Evolutionary conservation across 1,284 basidiomycete species (phyloP).

Genomic region (Ganoderma leucocontextum): DNA sequence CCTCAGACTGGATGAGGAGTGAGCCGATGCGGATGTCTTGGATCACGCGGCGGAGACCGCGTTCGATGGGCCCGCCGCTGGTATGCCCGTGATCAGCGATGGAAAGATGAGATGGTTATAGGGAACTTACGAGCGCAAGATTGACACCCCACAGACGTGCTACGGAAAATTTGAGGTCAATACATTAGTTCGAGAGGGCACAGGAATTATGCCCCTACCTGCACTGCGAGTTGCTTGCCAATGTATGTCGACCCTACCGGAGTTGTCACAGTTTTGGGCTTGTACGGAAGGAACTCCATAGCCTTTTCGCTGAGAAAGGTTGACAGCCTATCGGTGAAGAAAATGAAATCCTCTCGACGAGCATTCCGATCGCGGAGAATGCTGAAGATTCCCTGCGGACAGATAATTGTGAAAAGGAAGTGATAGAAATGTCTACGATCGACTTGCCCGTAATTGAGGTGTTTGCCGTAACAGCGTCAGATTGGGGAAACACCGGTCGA

Average conservation of each 20-base stretch:
- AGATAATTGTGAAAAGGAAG: background rate
- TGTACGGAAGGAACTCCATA: slow-evolving; percentile 82
- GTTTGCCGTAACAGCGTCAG: slow-evolving; percentile 82
- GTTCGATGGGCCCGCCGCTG: slow-evolving; percentile 90
- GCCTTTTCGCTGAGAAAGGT: slow-evolving; percentile 89
- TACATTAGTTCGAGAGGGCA: background rate
- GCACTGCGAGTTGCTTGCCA: slow-evolving; percentile 72
- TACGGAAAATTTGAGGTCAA: slow-evolving; percentile 36
- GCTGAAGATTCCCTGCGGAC: slow-evolving; percentile 84
- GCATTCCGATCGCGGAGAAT: slow-evolving; percentile 80
- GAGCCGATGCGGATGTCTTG: slow-evolving; percentile 90
- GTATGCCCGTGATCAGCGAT: slow-evolving; percentile 21
- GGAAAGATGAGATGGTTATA: background rate
- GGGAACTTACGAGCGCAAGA: slow-evolving; percentile 76
- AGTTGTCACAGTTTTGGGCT: slow-evolving; percentile 70
- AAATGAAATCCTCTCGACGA: slow-evolving; percentile 86
- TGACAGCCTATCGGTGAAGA: slow-evolving; percentile 87
- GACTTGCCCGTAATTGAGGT: slow-evolving; percentile 76
- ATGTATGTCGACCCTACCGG: slow-evolving; percentile 64
- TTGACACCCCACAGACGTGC: slow-evolving; percentile 85
- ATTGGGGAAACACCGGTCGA: slow-evolving; percentile 61
- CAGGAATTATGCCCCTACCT: slow-evolving; percentile 46
- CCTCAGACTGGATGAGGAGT: slow-evolving; percentile 90
- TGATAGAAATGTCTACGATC: background rate
- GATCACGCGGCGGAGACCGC: slow-evolving; percentile 89